Percentiles rank a stretch among this genome's conserved stretches.
Evolutionary conservation across 1,284 basidiomycete genomes (phyloP).

Genomic region (Neonothopanus nambi): DNA sequence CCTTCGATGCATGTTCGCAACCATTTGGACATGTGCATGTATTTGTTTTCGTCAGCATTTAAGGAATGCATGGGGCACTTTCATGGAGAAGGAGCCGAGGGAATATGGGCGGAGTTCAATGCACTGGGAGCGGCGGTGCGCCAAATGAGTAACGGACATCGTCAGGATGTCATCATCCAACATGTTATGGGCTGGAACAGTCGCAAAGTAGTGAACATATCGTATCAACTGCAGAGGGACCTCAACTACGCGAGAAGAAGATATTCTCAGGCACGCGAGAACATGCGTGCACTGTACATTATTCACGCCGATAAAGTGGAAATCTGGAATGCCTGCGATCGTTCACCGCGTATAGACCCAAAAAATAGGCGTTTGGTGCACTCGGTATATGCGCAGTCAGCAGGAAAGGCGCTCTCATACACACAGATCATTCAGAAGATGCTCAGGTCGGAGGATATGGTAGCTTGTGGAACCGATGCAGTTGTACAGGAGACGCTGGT

Average conservation of each 20-base stretch:
- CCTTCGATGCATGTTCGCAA: background rate
- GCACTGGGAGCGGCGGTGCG: constrained; percentile 6
- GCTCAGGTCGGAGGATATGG: too few species aligned
- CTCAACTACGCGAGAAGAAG: background rate
- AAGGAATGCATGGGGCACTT: constrained; percentile 14
- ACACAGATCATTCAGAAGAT: too few species aligned
- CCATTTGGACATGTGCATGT: background rate
- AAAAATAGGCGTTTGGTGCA: background rate
- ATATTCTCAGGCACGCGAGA: background rate
- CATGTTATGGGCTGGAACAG: background rate
- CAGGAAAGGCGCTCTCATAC: too few species aligned
- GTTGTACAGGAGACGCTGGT: too few species aligned
- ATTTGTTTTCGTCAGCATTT: constrained; percentile 3
- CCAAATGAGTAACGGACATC: constrained; percentile 8
- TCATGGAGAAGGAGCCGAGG: constrained; percentile 15
- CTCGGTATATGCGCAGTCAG: background rate
- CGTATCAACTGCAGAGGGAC: background rate
- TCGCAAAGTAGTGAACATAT: background rate
- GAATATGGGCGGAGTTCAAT: constrained; percentile 14
- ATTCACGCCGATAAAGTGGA: background rate
- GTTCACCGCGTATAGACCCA: background rate
- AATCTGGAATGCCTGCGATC: background rate
- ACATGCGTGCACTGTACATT: background rate
- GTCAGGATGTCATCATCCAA: background rate
- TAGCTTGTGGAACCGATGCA: too few species aligned